Evolutionary conservation across 495 filamentous ascomycete species (phyloP).

Genomic region (Penicillium bialowiezense): DNA sequence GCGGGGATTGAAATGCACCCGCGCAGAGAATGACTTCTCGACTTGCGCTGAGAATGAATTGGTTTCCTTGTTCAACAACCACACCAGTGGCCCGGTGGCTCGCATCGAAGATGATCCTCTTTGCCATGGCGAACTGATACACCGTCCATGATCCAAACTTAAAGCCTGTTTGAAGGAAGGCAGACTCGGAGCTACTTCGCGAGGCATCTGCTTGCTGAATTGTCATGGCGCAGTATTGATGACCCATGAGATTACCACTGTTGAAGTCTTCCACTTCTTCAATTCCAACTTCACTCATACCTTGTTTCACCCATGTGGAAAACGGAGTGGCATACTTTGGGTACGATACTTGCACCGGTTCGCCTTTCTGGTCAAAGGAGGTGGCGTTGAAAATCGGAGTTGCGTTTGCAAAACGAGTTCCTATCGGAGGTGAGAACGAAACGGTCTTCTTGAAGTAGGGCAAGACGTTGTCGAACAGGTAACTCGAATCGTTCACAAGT

Average conservation of each 20-base stretch:
- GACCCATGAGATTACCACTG: slow-evolving; percentile 33
- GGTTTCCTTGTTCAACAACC: neutral
- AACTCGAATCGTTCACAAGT: slow-evolving; percentile 38
- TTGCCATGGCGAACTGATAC: neutral
- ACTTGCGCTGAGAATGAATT: neutral
- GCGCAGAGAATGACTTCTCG: slow-evolving; percentile 33
- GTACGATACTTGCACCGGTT: slow-evolving; percentile 36
- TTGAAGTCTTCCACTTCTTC: slow-evolving; percentile 25
- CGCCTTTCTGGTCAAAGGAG: slow-evolving; percentile 19
- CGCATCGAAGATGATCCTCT: neutral
- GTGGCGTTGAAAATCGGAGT: slow-evolving; percentile 23
- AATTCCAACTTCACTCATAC: slow-evolving; percentile 25
- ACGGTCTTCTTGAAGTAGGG: slow-evolving; percentile 39
- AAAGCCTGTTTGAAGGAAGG: slow-evolving; percentile 23
- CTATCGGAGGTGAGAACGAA: slow-evolving; percentile 29
- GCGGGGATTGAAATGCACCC: slow-evolving; percentile 17
- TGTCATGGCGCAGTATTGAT: slow-evolving; percentile 34
- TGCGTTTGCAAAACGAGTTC: slow-evolving; percentile 13
- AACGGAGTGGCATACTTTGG: slow-evolving; percentile 29
- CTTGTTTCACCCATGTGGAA: slow-evolving; percentile 28
- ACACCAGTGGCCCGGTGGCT: neutral
- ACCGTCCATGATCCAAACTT: neutral
- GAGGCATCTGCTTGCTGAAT: slow-evolving; percentile 29
- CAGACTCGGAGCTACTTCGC: slow-evolving; percentile 38
- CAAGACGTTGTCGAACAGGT: slow-evolving; percentile 39